Evolutionary conservation across 805 yeast species (phyloP), one percentile per base, ranked within the genome.

Genomic region (Myxozyma melibiosi): DNA sequence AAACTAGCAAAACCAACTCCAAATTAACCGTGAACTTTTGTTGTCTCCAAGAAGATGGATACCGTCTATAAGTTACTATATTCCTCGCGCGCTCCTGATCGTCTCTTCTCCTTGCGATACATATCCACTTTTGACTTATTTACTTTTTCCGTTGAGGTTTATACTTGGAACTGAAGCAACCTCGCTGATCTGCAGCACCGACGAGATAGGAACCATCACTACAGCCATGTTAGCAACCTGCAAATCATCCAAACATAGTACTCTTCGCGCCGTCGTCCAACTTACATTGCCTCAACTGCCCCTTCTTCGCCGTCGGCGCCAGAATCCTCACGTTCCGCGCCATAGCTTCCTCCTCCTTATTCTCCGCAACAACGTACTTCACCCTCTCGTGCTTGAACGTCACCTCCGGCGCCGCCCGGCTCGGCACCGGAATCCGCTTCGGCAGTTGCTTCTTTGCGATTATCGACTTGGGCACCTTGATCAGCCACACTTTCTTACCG

Each of bases 161-260:
- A n/a, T n/a, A 22, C 16, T 46, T 13, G 67, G 67, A 20, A 63
- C 57, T 8, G 47, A 22, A 5, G 55, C 65, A 27, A 40, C 35
- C n/a, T 63, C 66, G 37, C 42, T 55, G 40, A 63, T 47, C 28
- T 57, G 56, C 16, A 62, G 31, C 4, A 55, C 48, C 31, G 35
- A 41, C 13, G 40, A 41, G 14, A 63, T 28, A 22, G 54, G 41
- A 2, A 14, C 34, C 27, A 40, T 25, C 13, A 42, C 63, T 58
- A 39, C 18, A 18, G 25, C 47, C 16, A 16, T 2, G 30, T 43
- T 28, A 30, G 27, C 27, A 22, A 3, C 33, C 9, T 41, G 9
- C 30, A 6, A 4, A 4, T 4, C 46, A 22, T 6, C 33, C 35
- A 27, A 24, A 46, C 4, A 8, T 8, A 16, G 8, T 8, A 22